Evolutionary conservation across 345 rosid species (phyloP), one percentile per base, ranked within the genome.

Genomic region (Abelmoschus esculentus): DNA sequence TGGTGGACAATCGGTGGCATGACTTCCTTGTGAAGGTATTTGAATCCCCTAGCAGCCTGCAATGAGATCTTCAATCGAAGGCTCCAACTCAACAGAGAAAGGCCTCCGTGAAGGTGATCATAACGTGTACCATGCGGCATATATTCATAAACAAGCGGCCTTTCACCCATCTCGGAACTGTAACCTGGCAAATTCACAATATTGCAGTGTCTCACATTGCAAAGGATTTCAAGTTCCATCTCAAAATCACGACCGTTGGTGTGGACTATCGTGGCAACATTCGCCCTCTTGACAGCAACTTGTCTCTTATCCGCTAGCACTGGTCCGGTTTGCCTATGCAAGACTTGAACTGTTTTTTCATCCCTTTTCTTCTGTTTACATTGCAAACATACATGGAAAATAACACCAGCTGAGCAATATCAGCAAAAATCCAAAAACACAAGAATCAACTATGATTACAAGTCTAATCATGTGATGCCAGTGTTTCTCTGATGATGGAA

Each of bases 241-340:
- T 93, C 98, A 57, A 90, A 93, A 11, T 91, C 97, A 61, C 96
- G 77, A 11, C 76, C 83, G 72, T 89, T 93, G 1, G 84, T 79
- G 81, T 86, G 98, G 77, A 93, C 91, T 74, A 93, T 93, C 1
- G 98, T 93, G 22, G 95, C 90, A 10, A 97, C 98, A 69, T 93
- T 91, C 3, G 97, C 95, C 70, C 97, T 84, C 77, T 91, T 93
- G 34, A 91, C 91, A 2, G 97, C 96, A 42, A 91, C 98, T 74
- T 88, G 95, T 46, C 83, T 81, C 22, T 97, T 97, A 44, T 93
- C 97, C 0, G 90, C 58, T 26, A 93, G 75, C 57, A 88, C 79
- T 56, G 61, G n/a, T 80, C 88, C 9, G 81, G 71, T 67, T 86
- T 87, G 66, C 93, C 84, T 11, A 83, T 77, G 77, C 95, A 83